Base-by-base conservation (phyloP, 2,329 filamentous ascomycete genomes). In the Penicillium sp. region DNA sequence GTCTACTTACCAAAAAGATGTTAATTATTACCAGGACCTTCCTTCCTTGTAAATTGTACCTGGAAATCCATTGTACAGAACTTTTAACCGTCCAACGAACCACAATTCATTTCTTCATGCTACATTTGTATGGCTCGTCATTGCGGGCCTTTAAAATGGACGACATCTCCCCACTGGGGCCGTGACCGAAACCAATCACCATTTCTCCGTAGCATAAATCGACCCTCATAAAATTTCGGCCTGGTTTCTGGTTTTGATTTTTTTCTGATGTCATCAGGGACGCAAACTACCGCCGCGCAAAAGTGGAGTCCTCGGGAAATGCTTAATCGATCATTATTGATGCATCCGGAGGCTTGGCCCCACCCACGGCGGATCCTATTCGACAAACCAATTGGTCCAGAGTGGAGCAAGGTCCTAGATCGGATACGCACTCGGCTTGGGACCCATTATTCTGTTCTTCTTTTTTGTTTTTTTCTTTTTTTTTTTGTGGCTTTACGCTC, bases 261-360 rank as follows among this genome's bases (percentile, higher is more conserved):
- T 35, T 9, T 45, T 10, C 44, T 67, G 64, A 67, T 65, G 60
- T 67, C 65, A 65, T 64, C 57, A 59, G 64, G 62, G 63, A 64
- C 61, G 57, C 59, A 58, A 55, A 50, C 58, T 55, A 52, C 52
- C 24, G 50, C 52, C 24, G 50, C 22, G 21, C 54, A 11, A 10
- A 16, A 29, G 35, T 35, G 35, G 55, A 59, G 64, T 45, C 21
- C 41, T 54, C 53, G 60, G 57, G 57, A 59, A 67, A 72, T 71
- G 69, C 68, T 71, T 72, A 70, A 66, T 63, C 56, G 48, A 64
- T 52, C 58, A 55, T 68, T 58, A 66, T 69, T 68, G 68, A 71
- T 68, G 70, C 68, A 68, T 70, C 46, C 68, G 63, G 62, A 54
- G 53, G 56, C 59, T 55, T 60, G 61, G 39, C 56, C 64, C 60